A percentile compares a stretch with the other conserved stretches of the same genome.
Evolutionary conservation across 371 early-diverging fungal genomes (phyloP).

Genomic region (Zopfochytrium polystomum): DNA sequence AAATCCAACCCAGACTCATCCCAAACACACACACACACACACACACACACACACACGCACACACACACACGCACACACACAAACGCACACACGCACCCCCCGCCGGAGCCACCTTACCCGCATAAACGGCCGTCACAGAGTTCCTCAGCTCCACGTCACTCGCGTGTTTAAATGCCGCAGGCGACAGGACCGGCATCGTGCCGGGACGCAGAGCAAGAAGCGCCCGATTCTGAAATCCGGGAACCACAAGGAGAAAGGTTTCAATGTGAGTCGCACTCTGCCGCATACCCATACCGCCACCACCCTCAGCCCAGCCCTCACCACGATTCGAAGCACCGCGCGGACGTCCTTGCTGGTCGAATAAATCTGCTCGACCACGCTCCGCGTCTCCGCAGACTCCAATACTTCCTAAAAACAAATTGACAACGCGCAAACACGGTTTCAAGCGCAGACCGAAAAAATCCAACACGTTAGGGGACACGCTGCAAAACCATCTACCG

Average conservation of each 20-base stretch:
- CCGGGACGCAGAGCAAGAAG: background rate
- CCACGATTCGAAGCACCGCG: background rate
- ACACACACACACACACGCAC: background rate
- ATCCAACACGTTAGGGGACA: slow-evolving; percentile 10
- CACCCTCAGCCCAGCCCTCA: background rate
- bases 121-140: background rate
- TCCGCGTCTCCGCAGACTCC: no score
- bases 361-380: no score
- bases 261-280: background rate
- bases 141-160: no score
- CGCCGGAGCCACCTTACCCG: background rate
- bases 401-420: no score
- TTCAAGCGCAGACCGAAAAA: slow-evolving; percentile 20
- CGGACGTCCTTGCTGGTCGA: background rate
- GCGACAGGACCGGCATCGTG: background rate
- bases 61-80: background rate
- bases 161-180: background rate
- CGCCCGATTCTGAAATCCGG: no score
- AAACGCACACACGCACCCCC: background rate
- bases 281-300: background rate
- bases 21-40: background rate
- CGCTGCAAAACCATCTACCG: slow-evolving; percentile 7
- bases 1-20: background rate
- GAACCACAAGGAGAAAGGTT: background rate
- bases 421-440: no score